A percentile compares a stretch with the other conserved stretches of the same genome.
phyloP scores from a whole-genome alignment of 441 rosid genomes.

The Eutrema salsugineum region DNA sequence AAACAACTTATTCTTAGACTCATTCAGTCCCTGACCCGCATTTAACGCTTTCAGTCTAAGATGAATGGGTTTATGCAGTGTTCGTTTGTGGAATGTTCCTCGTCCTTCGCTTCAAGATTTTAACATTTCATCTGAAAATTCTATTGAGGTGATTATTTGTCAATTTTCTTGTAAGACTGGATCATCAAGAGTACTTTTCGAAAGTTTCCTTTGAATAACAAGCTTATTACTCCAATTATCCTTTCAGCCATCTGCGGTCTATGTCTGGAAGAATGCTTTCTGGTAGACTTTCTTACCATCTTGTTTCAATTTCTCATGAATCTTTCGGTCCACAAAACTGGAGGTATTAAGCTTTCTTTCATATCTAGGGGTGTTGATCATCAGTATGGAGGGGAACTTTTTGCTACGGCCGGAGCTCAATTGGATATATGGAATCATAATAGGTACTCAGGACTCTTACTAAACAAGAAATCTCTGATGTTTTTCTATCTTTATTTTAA shows the following conservation, averaged over 20 bases:
- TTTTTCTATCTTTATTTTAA: not conserved
- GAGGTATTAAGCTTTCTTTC: not conserved
- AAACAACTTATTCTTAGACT: not conserved
- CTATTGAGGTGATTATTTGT: constrained; percentile 47
- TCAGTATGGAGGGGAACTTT: constrained; percentile 85
- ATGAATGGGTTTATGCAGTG: constrained; percentile 44
- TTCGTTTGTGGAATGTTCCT: constrained; percentile 93
- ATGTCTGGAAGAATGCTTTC: constrained; percentile 80
- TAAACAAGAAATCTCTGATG: not conserved
- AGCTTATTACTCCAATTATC: constrained; percentile 21
- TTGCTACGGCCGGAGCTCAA: constrained; percentile 96
- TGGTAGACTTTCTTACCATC: constrained; percentile 40
- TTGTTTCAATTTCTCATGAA: not conserved
- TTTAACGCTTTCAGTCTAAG: not conserved
- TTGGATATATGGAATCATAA: constrained; percentile 96
- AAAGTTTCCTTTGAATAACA: not conserved
- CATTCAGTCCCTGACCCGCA: not conserved
- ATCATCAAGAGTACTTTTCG: not conserved
- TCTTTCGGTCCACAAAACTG: not conserved
- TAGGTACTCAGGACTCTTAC: constrained; percentile 47
- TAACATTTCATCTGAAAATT: constrained; percentile 37
- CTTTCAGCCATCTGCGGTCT: constrained; percentile 67
- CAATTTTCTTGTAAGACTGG: not conserved
- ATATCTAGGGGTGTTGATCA: constrained; percentile 86
- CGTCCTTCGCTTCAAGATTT: constrained; percentile 54